A percentile compares a stretch with the other conserved stretches of the same genome.
Conservation (phyloP, 225 moss, liverwort and hornwort species). For the Thuidium tamariscinum region DNA sequence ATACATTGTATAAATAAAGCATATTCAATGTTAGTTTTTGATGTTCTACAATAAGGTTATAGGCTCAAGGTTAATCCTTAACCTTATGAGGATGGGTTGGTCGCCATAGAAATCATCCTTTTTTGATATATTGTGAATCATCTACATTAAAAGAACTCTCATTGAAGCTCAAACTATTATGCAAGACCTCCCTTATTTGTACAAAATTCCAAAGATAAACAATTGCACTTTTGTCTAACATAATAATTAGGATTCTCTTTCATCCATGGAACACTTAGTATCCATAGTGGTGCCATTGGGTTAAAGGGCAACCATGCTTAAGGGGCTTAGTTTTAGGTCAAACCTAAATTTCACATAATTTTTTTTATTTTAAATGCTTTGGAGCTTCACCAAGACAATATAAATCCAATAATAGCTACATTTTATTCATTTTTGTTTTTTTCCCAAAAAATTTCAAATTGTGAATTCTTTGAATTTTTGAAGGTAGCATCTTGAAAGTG, state of each 20-base stretch:
- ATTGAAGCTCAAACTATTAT: too few species aligned
- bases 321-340: not conserved
- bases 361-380: not conserved
- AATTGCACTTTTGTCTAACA: too few species aligned
- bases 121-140: too few species aligned
- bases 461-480: not conserved
- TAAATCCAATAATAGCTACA: not conserved
- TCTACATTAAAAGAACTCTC: too few species aligned
- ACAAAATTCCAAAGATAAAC: too few species aligned
- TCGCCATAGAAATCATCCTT: too few species aligned
- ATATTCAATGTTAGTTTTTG: not conserved
- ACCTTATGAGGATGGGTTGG: too few species aligned
- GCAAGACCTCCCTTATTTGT: too few species aligned
- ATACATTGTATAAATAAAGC: not conserved
- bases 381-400: not conserved
- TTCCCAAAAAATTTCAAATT: not conserved
- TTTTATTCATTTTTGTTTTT: rapidly evolving
- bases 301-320: too few species aligned
- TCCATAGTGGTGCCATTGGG: too few species aligned
- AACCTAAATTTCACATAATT: not conserved
- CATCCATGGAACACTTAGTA: too few species aligned
- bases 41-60: not conserved
- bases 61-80: not conserved
- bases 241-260: too few species aligned
- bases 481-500: not conserved